Percentiles rank a stretch among this genome's conserved stretches.
These are phyloP conservation scores for Porcisia deanei DNA, from an alignment of 208 protist genomes.

Conservation along the genomic window DNA sequence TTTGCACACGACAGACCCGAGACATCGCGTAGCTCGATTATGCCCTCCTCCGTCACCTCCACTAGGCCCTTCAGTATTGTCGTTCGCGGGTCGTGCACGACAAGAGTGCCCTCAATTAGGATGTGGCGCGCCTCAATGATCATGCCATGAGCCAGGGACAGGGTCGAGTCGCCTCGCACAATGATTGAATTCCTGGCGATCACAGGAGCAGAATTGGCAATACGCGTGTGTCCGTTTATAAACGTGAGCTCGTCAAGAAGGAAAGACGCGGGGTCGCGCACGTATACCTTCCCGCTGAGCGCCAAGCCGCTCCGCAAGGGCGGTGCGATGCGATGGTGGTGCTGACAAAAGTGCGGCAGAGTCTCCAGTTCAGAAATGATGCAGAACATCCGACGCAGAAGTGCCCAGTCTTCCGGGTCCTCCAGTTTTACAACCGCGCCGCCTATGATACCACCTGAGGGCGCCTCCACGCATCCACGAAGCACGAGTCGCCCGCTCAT, in stretches of 20 bases:
- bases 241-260: conserved; percentile 47
- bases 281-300: conserved; percentile 41
- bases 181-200: conserved; percentile 12
- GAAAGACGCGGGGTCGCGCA: conserved; percentile 32
- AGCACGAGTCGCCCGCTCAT: conserved; percentile 53
- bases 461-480: conserved; percentile 45
- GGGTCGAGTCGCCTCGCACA: conserved; percentile 16
- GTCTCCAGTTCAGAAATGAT: not conserved
- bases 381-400: conserved; percentile 31
- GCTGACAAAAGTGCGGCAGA: conserved; percentile 30
- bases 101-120: conserved; percentile 20
- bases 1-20: conserved; percentile 16
- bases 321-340: conserved; percentile 1
- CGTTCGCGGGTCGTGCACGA: conserved; percentile 23
- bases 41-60: conserved; percentile 32
- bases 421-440: conserved; percentile 38
- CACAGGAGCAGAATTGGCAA: conserved; percentile 25
- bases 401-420: conserved; percentile 31
- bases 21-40: conserved; percentile 28
- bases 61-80: conserved; percentile 28
- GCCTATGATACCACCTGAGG: conserved; percentile 42
- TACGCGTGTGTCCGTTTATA: conserved; percentile 28
- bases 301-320: conserved; percentile 35
- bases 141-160: conserved; percentile 17
- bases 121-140: conserved; percentile 15